Percentiles rank a stretch among this genome's conserved stretches.
phyloP scores from a whole-genome alignment of 805 yeast genomes.

The Myxozyma kluyveri region DNA sequence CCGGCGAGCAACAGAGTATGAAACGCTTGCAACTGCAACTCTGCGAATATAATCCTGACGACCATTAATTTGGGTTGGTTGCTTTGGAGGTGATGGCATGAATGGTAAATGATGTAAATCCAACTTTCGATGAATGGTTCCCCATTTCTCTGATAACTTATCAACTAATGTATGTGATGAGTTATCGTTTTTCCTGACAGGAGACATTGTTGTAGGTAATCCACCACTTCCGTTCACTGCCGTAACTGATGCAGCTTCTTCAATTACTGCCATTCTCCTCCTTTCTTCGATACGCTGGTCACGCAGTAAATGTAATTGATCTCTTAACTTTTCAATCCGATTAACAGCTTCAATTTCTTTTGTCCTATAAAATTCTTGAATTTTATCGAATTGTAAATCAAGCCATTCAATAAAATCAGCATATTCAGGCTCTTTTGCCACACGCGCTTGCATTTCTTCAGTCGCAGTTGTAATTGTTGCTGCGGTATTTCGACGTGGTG shows the following conservation, averaged over 20 bases:
- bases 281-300: conserved; percentile 47
- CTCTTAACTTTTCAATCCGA: conserved; percentile 77
- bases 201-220: neutral
- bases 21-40: conserved; percentile 7
- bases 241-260: neutral
- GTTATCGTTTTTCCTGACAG: neutral
- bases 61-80: neutral
- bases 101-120: conserved; percentile 28
- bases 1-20: conserved; percentile 23
- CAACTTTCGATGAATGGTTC: conserved; percentile 13
- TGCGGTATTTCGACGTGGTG: neutral
- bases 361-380: conserved; percentile 58
- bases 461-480: conserved; percentile 1
- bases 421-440: conserved; percentile 36
- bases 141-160: conserved; percentile 6
- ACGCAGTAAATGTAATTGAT: conserved; percentile 62
- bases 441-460: conserved; percentile 7
- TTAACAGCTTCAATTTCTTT: conserved; percentile 58
- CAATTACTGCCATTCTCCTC: neutral
- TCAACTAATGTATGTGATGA: too few relatives aligned
- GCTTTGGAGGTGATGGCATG: neutral
- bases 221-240: conserved; percentile 2
- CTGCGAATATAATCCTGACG: conserved; percentile 18
- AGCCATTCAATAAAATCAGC: conserved; percentile 44
- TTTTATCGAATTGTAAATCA: conserved; percentile 64